These are phyloP conservation scores for Cytospora schulzeri DNA, from an alignment of 2,329 filamentous ascomycete genomes.

Conservation along the genomic window DNA sequence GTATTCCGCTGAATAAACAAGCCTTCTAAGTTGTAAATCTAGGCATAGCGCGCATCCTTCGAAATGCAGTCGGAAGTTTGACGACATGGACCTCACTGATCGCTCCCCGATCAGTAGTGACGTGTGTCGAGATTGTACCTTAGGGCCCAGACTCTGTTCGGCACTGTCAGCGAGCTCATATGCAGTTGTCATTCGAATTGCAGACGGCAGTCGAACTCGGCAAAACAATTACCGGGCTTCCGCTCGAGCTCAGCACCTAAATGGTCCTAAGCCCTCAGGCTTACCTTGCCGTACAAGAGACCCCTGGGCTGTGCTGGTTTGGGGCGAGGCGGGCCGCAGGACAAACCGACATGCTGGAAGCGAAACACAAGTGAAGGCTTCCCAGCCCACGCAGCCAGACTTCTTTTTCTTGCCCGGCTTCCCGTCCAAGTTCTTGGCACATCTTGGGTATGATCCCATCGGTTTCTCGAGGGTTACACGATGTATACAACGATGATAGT, in stretches of 20 bases:
- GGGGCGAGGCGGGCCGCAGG: background rate
- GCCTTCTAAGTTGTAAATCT: too few species aligned
- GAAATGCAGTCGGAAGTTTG: too few species aligned
- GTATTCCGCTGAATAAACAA: too few species aligned
- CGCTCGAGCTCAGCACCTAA: background rate
- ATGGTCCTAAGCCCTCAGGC: background rate
- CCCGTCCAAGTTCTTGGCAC: background rate
- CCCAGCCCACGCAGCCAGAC: background rate
- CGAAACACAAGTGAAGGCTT: background rate
- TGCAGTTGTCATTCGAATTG: background rate
- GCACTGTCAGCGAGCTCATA: too few species aligned
- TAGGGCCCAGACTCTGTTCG: too few species aligned
- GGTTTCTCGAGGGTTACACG: conserved; percentile 35
- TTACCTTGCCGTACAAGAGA: background rate
- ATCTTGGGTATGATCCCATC: background rate
- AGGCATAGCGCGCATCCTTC: too few species aligned
- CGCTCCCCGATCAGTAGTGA: too few species aligned
- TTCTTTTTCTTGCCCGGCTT: background rate
- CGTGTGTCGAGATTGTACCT: too few species aligned
- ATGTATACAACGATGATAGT: conserved; percentile 31
- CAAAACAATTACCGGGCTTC: background rate
- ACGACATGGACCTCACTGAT: too few species aligned
- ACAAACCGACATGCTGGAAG: too few species aligned
- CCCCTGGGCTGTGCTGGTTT: background rate
- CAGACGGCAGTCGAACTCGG: background rate